phyloP scores from a whole-genome alignment of 345 rosid genomes.

The Capsella bursapastoris region DNA sequence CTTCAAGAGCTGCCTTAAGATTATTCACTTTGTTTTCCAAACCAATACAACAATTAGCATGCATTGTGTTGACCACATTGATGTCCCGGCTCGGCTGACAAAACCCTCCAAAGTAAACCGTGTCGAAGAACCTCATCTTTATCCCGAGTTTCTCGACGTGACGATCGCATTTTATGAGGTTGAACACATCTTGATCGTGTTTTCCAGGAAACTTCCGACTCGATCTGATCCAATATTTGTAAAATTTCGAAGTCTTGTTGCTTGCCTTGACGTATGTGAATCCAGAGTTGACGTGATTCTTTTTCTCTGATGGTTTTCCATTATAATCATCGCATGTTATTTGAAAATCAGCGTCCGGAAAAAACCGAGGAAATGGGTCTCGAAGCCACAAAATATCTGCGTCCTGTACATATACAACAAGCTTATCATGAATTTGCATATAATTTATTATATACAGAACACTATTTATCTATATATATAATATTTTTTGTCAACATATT shows the following conservation, averaged over 20 bases:
- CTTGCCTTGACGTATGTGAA: constrained; percentile 69
- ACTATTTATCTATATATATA: too few relatives aligned
- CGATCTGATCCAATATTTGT: constrained; percentile 64
- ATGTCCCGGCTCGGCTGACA: constrained; percentile 65
- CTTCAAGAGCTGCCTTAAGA: constrained; percentile 57
- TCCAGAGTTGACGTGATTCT: constrained; percentile 67
- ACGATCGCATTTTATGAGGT: constrained; percentile 56
- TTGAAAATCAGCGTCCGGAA: constrained; percentile 64
- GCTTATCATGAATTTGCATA: background rate
- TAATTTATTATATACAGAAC: background rate
- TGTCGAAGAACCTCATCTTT: constrained; percentile 63
- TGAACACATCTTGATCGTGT: constrained; percentile 87
- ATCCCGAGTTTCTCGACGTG: constrained; percentile 48
- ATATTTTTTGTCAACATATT: too few relatives aligned
- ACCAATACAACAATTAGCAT: constrained; percentile 85
- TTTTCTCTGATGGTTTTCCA: constrained; percentile 51
- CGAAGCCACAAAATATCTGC: constrained; percentile 81
- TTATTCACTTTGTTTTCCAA: constrained; percentile 61
- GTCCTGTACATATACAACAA: constrained; percentile 51
- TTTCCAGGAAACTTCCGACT: constrained; percentile 49
- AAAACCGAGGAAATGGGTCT: constrained; percentile 72
- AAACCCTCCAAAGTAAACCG: constrained; percentile 73
- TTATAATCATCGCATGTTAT: constrained; percentile 67
- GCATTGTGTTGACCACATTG: constrained; percentile 74
- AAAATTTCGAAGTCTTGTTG: constrained; percentile 52